Conservation (phyloP, 2,329 filamentous ascomycete genomes). For the Colletotrichum ledebouriae region DNA sequence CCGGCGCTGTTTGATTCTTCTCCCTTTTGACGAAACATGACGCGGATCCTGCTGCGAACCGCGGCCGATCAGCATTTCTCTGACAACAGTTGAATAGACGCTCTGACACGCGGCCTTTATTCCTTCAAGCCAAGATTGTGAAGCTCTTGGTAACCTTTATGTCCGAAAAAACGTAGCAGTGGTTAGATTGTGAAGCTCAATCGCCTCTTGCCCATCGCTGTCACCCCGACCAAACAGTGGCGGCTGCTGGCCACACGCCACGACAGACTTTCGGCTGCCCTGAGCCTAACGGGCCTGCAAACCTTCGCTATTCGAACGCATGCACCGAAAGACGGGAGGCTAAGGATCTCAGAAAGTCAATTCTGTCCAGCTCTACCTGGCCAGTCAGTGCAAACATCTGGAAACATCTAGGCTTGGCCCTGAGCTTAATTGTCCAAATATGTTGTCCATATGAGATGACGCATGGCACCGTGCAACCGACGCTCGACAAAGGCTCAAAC, state of each 20-base stretch:
- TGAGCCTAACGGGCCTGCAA: conserved; percentile 8
- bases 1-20: conserved; percentile 24
- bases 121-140: conserved; percentile 4
- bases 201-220: conserved; percentile 4
- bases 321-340: conserved; percentile 22
- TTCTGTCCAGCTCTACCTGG: conserved; percentile 32
- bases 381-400: conserved; percentile 4
- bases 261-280: conserved; percentile 28
- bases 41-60: conserved; percentile 34
- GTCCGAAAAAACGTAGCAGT: no score
- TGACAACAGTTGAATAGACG: conserved; percentile 19
- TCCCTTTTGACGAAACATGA: conserved; percentile 30
- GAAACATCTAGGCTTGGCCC: conserved; percentile 26
- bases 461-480: conserved; percentile 12
- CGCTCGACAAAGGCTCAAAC: conserved; percentile 12
- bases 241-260: conserved; percentile 15
- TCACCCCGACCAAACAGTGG: conserved; percentile 22
- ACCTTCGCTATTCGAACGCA: conserved; percentile 3
- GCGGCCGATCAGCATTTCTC: conserved; percentile 38
- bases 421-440: conserved; percentile 31
- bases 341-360: conserved; percentile 26
- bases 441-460: conserved; percentile 11
- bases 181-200: neutral
- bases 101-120: conserved; percentile 8
- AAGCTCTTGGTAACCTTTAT: neutral